Base-by-base conservation (phyloP, 179 eudicot genomes). In the Nepenthes alata region DNA sequence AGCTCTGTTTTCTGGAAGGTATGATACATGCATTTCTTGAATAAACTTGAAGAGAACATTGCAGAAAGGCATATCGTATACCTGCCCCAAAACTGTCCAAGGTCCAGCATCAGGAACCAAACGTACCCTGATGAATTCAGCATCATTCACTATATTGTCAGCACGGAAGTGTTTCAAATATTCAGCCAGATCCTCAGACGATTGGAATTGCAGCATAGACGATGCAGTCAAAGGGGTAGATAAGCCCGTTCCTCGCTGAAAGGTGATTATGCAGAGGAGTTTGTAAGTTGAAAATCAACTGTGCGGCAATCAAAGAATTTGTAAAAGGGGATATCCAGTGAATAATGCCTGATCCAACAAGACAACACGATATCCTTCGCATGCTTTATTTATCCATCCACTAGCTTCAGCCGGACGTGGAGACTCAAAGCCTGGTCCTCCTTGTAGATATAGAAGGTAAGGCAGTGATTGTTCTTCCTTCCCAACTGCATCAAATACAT, bases 61-160 rank as follows among this genome's bases (percentile, higher is more conserved):
- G 35, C 35, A 71, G 49, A 51, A 34, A 57, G 58, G 10, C 11
- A 54, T 56, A 66, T 9, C 3, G 38, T 5, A 52, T 70, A 86
- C 98, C 96, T 93, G 98, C 56, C 98, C 98, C 77, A 93, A 69
- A 64, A 93, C 76, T 52, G 95, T 81, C 98, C 98, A 93, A 55
- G 84, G 83, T 59, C 73, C 85, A 66, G 82, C 85, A 72, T 77
- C 80, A 60, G 95, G 90, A 60, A 93, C 97, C 72, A 93, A 67
- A 39, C 70, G 78, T 48, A 76, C 74, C 64, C 98, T 78, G 68
- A 93, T 89, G 51, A 89, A 85, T 61, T 93, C 98, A 37, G 98
- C 97, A 72, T 93, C 98, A 37, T 85, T 79, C 36, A 93, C 94
- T 55, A 93, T 93, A 67, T 78, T 93, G 75, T 89, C 97, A 59